These are phyloP conservation scores for Grammothele lineata DNA, from an alignment of 768 basidiomycete species.

Conservation along the genomic window DNA sequence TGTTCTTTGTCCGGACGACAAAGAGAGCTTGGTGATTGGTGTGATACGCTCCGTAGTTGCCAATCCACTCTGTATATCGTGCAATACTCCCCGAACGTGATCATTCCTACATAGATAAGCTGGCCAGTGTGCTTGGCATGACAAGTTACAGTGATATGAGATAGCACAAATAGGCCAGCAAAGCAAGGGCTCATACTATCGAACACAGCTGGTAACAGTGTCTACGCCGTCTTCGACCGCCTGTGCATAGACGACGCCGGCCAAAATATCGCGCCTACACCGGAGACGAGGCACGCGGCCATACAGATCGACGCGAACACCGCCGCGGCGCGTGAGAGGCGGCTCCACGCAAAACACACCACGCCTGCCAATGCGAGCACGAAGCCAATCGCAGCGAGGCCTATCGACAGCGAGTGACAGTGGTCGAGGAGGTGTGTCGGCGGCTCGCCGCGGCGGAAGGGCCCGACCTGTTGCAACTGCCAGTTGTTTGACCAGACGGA, in stretches of 20 bases:
- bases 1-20: too few relatives aligned
- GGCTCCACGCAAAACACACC: slow-evolving; percentile 47
- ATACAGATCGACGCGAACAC: slow-evolving; percentile 39
- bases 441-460: slow-evolving; percentile 34
- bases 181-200: too few relatives aligned
- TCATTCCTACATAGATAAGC: too few relatives aligned
- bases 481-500: slow-evolving; percentile 37
- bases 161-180: too few relatives aligned
- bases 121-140: too few relatives aligned
- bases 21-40: too few relatives aligned
- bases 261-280: slow-evolving; percentile 10
- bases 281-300: slow-evolving; percentile 28
- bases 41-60: too few relatives aligned
- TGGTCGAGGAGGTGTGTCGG: slow-evolving; percentile 44
- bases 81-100: too few relatives aligned
- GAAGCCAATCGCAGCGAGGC: slow-evolving; percentile 46
- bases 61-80: too few relatives aligned
- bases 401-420: slow-evolving; percentile 46
- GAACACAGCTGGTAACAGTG: too few relatives aligned
- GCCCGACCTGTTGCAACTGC: slow-evolving; percentile 47
- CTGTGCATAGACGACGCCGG: background rate
- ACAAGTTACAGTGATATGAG: too few relatives aligned
- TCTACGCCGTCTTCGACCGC: background rate
- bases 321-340: slow-evolving; percentile 40
- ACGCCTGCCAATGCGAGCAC: slow-evolving; percentile 45